Evolutionary conservation across 495 filamentous ascomycete genomes (phyloP), one percentile per base, ranked within the genome.

Genomic region (Thermochaetoides thermophila): DNA sequence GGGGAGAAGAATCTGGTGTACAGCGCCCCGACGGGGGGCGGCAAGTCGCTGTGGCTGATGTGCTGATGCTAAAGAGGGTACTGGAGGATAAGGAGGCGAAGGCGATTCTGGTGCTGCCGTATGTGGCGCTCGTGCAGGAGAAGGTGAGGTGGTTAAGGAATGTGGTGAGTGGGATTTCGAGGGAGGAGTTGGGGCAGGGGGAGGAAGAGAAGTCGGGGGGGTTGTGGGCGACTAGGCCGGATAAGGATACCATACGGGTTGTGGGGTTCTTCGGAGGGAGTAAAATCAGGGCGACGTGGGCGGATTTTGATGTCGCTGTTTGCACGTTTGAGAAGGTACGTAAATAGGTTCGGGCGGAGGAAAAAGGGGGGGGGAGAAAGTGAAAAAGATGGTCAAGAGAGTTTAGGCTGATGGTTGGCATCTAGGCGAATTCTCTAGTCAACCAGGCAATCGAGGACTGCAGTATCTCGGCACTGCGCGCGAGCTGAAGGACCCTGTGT

Each of bases 271-370:
- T 82, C 50, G 79, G 79, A 5, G 82, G 81, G 4, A 75, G 69
- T 39, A 78, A 71, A 45, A 61, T 67, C 15, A 68, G 71, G 31
- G 55, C 66, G 7, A 71, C 65, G 2, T 85, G 80, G 79, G 61
- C 64, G 16, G 82, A 86, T 46, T 71, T 80, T 31, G 82, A 89
- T 50, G 71, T 89, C 37, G 81, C 71, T 2, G 67, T 86, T 27
- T 87, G 80, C 53, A 86, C 82, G 6, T 81, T 84, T 35, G 82
- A 89, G 49, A 89, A 84, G 74, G 80, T 78, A 13, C 18, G 46
- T 49, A 21, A n/a, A n/a, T n/a, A n/a, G n/a, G n/a, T n/a, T n/a
- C n/a, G n/a, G n/a, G n/a, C n/a, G n/a, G n/a, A n/a, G n/a, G n/a
- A n/a, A n/a, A n/a, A n/a, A n/a, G n/a, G n/a, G n/a, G n/a, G n/a